Percentiles rank a stretch among this genome's conserved stretches.
These are phyloP conservation scores for Neofusicoccum kwambonambiense DNA, from an alignment of 2,329 filamentous ascomycete species.

Conservation along the genomic window DNA sequence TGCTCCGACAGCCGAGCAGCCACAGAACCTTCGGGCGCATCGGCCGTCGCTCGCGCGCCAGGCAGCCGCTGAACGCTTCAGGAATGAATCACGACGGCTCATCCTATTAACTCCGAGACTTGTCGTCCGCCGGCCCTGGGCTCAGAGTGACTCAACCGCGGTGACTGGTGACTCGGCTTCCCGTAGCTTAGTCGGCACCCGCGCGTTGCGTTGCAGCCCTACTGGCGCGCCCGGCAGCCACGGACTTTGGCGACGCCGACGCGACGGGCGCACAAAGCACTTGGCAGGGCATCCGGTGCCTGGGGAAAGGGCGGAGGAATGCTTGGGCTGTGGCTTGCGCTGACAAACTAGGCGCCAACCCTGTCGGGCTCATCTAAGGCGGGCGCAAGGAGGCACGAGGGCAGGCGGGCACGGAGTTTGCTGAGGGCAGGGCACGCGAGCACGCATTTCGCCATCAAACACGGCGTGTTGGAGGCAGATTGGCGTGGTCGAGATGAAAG, in stretches of 20 bases:
- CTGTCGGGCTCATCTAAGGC: slow-evolving; percentile 3
- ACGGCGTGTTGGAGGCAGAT: slow-evolving; percentile 3
- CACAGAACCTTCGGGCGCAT: not conserved
- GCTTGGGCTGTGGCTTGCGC: slow-evolving; percentile 8
- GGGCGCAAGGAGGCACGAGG: slow-evolving; percentile 8
- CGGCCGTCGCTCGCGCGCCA: not conserved
- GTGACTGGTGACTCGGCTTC: not conserved
- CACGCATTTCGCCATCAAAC: not conserved
- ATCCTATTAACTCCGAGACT: not conserved
- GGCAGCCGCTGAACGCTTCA: not conserved
- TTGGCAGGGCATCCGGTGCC: slow-evolving; percentile 12
- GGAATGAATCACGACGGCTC: not conserved
- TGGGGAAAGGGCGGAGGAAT: slow-evolving; percentile 13
- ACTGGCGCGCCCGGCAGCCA: not conserved
- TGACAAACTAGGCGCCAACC: slow-evolving; percentile 12
- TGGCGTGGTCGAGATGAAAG: not conserved
- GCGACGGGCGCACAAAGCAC: not conserved
- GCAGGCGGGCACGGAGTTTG: not conserved
- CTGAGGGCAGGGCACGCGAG: not conserved
- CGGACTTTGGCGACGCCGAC: not conserved
- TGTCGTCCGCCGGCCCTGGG: not conserved
- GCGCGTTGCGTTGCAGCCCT: not conserved
- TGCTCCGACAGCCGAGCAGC: not conserved
- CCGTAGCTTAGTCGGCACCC: not conserved
- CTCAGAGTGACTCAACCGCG: not conserved